Evolutionary conservation across 352 stramenopile genomes (phyloP), one percentile per base, ranked within the genome.

Genomic region (Phytophthora quininea): DNA sequence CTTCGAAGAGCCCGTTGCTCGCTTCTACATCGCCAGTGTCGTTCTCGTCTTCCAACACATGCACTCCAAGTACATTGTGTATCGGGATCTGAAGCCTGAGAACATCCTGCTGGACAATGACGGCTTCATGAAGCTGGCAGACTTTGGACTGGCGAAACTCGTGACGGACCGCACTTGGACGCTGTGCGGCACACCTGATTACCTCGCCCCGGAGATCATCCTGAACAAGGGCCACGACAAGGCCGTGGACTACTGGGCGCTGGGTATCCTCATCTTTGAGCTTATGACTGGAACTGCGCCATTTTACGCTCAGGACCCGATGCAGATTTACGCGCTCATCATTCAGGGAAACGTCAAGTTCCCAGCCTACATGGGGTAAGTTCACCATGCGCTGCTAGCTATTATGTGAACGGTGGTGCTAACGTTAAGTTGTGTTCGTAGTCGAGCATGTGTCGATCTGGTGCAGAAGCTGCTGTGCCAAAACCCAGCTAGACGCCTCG

Each of bases 201-300:
- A 98, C 66, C 70, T 98, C 12, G 91, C 94, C 1, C 92, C 94
- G 1, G 93, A 98, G 64, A 97, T 98, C 64, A 96, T 98, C 50
- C 71, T 96, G 49, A 96, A 89, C 73, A 94, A 93, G 62, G 93
- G 91, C 0, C 91, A 98, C 69, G 89, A 96, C 59, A 90, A 92
- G 49, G 86, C 86, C 1, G 92, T 98, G 29, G 92, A 98, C 68
- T 98, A 95, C 64, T 98, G 92, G 92, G 87, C 89, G 0, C 76
- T 97, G 9, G 91, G 93, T 2, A 84, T 97, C 12, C 79, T 97
- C 19, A 93, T 97, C 50, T 97, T 88, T 53, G 93, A 98, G 64
- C 88, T 98, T 51, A 83, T 97, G 49, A 85, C 83, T 11, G 92
- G 92, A 19, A 82, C 73, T 1, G 87, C 91, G 10, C 92, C 92